Base-by-base conservation (phyloP, 257 asterid genomes). In the Phtheirospermum japonicum region DNA sequence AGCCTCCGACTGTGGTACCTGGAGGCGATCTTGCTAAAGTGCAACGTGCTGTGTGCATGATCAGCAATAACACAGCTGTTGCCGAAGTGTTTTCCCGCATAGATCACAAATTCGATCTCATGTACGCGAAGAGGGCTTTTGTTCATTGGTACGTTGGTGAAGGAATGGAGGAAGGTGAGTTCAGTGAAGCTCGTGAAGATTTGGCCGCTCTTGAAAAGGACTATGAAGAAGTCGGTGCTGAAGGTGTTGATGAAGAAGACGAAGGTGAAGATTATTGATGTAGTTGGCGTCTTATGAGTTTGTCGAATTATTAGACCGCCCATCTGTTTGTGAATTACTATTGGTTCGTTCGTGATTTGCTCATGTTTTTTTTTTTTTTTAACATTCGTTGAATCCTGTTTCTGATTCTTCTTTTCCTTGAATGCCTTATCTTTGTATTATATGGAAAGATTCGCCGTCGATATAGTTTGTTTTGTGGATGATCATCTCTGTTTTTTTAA, bases 131-230 rank as follows among this genome's bases (percentile, higher is more conserved):
- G 73, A 67, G 82, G 59, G 82, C 82, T 1, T 77, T 77, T 36
- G 82, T 77, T 31, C 79, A 77, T 68, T 77, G 82, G 82, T 77
- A 77, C 10, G 82, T 77, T 0, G 82, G 82, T 18, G 82, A 77
- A 63, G 82, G 82, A 67, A 77, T 77, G 82, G 82, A 77, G 70
- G 82, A 77, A 71, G 82, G 82, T 4, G 82, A 77, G 70, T 77
- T 77, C 59, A 77, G 82, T 16, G 82, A 77, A 63, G 82, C 82
- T 56, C 82, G 82, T 59, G 82, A 77, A 64, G 82, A 77, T 67
- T 51, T 77, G 75, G 82, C 82, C 37, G 82, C 82, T 16, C 79
- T 77, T 4, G 82, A 77, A 40, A 77, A 77, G 57, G 82, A 77
- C 69, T 77, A 77, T 6, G 82, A 77, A 64, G 82, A 77, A 64